Evolutionary conservation across 2,329 filamentous ascomycete species (phyloP).

Genomic region (Ophiostoma piceae): DNA sequence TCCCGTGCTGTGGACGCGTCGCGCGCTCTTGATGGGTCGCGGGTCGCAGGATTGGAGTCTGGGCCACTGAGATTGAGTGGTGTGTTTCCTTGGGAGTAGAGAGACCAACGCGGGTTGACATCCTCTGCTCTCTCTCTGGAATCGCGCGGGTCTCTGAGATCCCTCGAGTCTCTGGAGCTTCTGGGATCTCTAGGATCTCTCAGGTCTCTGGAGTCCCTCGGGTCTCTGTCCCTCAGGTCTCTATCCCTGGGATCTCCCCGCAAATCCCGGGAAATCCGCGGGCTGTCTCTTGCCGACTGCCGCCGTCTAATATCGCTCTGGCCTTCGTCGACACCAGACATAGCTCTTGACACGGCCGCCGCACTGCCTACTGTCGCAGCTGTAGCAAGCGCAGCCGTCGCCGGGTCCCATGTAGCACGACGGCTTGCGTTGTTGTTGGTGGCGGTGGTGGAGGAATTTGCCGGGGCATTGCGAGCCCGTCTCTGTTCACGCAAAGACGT

Average conservation of each 20-base stretch:
- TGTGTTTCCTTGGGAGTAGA: conserved; percentile 20
- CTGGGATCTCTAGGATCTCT: background rate
- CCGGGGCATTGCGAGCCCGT: conserved; percentile 8
- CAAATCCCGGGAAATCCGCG: background rate
- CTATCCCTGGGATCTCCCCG: background rate
- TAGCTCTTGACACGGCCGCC: background rate
- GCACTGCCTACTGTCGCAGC: conserved; percentile 12
- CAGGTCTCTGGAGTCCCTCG: background rate
- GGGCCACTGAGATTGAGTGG: background rate
- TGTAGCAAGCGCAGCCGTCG: background rate
- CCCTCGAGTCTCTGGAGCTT: conserved; percentile 4
- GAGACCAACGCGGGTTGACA: background rate
- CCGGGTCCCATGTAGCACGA: conserved; percentile 17
- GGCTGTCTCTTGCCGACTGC: background rate
- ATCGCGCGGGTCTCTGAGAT: background rate
- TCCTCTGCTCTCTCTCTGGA: conserved; percentile 12
- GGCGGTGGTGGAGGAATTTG: too few species aligned
- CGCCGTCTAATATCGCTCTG: background rate
- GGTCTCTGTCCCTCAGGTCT: background rate
- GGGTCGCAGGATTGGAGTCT: background rate
- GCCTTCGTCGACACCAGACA: background rate
- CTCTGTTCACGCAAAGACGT: conserved; percentile 17
- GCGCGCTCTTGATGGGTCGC: background rate
- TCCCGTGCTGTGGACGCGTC: background rate
- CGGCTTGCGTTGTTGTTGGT: background rate